Percentiles rank a stretch among this genome's conserved stretches.
Conservation (phyloP, 73 alveolate species). For the Blepharisma japonicum region DNA sequence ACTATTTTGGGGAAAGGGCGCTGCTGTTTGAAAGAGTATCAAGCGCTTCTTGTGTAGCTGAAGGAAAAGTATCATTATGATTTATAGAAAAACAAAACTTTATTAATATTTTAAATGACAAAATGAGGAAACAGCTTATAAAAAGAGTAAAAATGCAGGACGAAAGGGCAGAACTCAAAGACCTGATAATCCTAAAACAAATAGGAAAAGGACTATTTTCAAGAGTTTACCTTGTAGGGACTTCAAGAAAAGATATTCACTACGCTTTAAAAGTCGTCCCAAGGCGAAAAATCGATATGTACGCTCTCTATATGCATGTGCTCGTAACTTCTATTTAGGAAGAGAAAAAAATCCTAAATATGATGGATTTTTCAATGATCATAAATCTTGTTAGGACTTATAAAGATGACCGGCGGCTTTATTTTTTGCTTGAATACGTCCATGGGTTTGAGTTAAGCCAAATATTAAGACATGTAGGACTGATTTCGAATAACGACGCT, state of each 20-base stretch:
- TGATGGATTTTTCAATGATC: constrained; percentile 49
- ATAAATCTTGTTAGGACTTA: constrained; percentile 50
- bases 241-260: constrained; percentile 38
- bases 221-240: constrained; percentile 41
- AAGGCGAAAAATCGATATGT: constrained; percentile 33
- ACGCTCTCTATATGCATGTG: constrained; percentile 39
- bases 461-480: constrained; percentile 57
- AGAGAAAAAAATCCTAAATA: constrained; percentile 35
- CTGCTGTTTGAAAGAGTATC: constrained; percentile 40
- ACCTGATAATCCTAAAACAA: constrained; percentile 27
- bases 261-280: constrained; percentile 55
- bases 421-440: constrained; percentile 49
- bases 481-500: constrained; percentile 40
- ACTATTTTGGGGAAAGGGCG: constrained; percentile 62
- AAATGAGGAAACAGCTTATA: constrained; percentile 38
- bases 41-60: constrained; percentile 63
- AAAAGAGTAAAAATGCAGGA: constrained; percentile 37
- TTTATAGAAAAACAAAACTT: constrained; percentile 51
- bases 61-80: constrained; percentile 40
- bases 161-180: constrained; percentile 36
- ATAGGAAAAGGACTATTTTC: constrained; percentile 60
- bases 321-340: constrained; percentile 24
- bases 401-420: constrained; percentile 42
- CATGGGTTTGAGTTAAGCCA: constrained; percentile 54
- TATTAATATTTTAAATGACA: constrained; percentile 53